Evolutionary conservation across 306 rosid species (phyloP), one percentile per base, ranked within the genome.

Genomic region (Fragaria vesca): DNA sequence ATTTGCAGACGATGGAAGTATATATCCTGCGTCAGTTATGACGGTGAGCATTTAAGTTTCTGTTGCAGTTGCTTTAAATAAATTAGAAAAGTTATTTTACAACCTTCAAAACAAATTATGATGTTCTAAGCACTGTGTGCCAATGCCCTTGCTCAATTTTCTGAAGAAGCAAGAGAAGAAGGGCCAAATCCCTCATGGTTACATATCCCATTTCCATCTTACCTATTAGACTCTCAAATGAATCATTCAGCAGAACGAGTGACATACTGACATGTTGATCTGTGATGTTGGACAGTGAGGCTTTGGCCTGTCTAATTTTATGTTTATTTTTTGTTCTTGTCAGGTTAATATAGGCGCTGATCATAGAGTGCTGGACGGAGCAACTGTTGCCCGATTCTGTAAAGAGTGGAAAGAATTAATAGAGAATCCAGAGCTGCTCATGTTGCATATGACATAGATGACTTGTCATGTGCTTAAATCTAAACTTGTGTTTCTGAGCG

Each of bases 351-450:
- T 95, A 76, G 97, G 99, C 8, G 97, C 99, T 9, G 96, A 95
- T 85, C 99, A 95, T 71, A 87, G 99, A 85, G 99, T 95, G 18
- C 73, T 95, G 88, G 99, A 95, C 40, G 97, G 99, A 85, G 99
- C 97, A 79, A 93, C 97, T 7, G 97, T 95, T 72, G 97, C 97
- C 32, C 89, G 90, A 60, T 93, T 95, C 74, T 95, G 99, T 80
- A 86, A 85, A 75, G 96, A 93, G 79, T 93, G 99, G 97, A 95
- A 93, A 78, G 85, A 84, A 50, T 75, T 83, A 72, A 86, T 90
- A 52, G 96, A 95, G 84, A 89, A 88, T 71, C 97, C 97, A 0
- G 94, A 91, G 75, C 89, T 95, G 81, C 85, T 93, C 46, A 66
- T 81, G 81, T 81, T 95, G 88, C 86, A 85, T 72, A 85, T 95